Base-by-base conservation (phyloP, 305 asterid species). In the Solanum hybrid region DNA sequence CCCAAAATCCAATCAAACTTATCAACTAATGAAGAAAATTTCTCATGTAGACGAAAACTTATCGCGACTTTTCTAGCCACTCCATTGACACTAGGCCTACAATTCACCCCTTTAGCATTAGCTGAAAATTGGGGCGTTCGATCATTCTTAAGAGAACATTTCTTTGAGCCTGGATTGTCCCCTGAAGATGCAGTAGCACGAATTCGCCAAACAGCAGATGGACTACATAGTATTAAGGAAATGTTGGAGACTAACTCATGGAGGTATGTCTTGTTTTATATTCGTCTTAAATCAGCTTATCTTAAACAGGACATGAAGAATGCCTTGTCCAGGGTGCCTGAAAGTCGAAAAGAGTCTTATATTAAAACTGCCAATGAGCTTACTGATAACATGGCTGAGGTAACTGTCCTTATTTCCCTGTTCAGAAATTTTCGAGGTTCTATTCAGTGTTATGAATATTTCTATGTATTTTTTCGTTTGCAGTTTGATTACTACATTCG, bases 71-170 rank as follows among this genome's bases (percentile, higher is more conserved):
- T 86, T 61, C 67, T 93, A 61, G 90, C 94, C 2, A 78, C 94
- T 36, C 92, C 97, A 16, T 26, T 92, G 35, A 91, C 92, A 42
- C 37, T 93, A 69, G 92, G 89, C 91, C 91, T 92, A 1, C 91
- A 90, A 39, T 81, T 85, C 69, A 89, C 90, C 4, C 94, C 93
- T 35, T 36, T 6, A 28, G 97, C 98, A 12, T 71, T 92, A 16
- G 97, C 97, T 8, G 93, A 95, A 76, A 95, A 94, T 18, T 96
- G 98, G 98, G 98, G 98, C 22, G 94, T 94, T 2, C 95, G 96
- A 4, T 96, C 98, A 1, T 92, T 95, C 67, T 11, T 95, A 2
- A 29, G 80, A 89, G 98, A 96, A 28, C 91, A 90, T 36, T 95
- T 91, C 90, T 95, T 95, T 35, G 92, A 92, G 89, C 98, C 98